These are phyloP conservation scores for Globisporangium cystogenes DNA, from an alignment of 352 stramenopile species.

Conservation along the genomic window DNA sequence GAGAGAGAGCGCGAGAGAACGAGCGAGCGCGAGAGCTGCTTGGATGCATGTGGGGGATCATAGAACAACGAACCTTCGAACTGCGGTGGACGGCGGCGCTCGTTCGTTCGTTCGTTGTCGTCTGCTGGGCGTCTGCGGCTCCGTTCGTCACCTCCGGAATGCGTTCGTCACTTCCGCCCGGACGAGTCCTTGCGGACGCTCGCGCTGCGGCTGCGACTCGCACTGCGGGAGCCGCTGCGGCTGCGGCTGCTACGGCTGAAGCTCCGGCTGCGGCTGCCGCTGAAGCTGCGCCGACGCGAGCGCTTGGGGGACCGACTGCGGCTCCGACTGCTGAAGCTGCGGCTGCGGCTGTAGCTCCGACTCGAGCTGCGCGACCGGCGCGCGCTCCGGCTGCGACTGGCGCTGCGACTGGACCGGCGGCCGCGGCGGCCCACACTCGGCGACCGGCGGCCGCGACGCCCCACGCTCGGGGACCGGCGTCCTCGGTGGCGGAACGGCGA, in stretches of 20 bases:
- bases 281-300: conserved; percentile 12
- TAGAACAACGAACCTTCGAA: not conserved
- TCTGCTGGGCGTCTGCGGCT: no score
- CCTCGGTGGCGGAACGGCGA: conserved; percentile 12
- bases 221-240: conserved; percentile 26
- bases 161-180: conserved; percentile 11
- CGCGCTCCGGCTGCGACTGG: conserved; percentile 24
- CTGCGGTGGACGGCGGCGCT: not conserved
- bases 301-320: conserved; percentile 14
- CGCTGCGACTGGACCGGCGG: conserved; percentile 11
- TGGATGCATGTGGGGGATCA: conserved; percentile 1
- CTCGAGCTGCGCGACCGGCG: conserved; percentile 30
- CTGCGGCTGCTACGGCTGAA: conserved; percentile 13
- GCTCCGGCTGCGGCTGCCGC: conserved; percentile 22
- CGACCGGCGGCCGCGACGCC: conserved; percentile 9
- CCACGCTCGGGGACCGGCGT: conserved; percentile 4
- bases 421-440: conserved; percentile 6
- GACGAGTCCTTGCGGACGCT: conserved; percentile 1
- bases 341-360: conserved; percentile 12
- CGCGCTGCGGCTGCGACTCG: conserved; percentile 7
- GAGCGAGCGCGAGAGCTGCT: not conserved
- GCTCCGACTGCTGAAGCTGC: conserved; percentile 23
- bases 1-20: not conserved
- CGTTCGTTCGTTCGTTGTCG: no score
- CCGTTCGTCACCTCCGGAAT: not conserved